Evolutionary conservation across 1,284 basidiomycete species (phyloP).

Genomic region (Marasmius sp.): DNA sequence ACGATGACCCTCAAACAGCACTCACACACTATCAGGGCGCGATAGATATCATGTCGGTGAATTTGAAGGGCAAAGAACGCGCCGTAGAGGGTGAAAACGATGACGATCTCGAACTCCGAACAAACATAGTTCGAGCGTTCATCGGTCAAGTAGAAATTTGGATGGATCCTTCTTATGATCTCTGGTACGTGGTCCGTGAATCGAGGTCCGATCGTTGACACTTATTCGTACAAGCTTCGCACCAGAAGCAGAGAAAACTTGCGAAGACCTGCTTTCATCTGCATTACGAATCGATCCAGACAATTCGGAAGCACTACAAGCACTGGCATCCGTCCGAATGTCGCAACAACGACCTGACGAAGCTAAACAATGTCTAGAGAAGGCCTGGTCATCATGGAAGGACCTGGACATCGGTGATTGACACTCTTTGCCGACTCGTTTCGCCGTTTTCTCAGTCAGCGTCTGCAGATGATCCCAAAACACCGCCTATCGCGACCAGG

Average conservation of each 20-base stretch:
- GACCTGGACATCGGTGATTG: conserved; percentile 67
- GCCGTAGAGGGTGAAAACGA: conserved; percentile 44
- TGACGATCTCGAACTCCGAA: conserved; percentile 65
- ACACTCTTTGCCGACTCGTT: neutral
- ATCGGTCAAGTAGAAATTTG: conserved; percentile 95
- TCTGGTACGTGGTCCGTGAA: conserved; percentile 63
- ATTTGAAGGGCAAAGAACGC: conserved; percentile 71
- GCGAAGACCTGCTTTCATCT: conserved; percentile 72
- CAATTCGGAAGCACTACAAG: conserved; percentile 81
- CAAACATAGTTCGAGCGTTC: conserved; percentile 79
- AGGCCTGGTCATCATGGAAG: conserved; percentile 75
- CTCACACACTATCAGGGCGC: conserved; percentile 83
- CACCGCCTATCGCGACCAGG: conserved; percentile 78
- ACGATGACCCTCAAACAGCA: conserved; percentile 74
- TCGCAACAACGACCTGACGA: conserved; percentile 86
- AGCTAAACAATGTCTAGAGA: conserved; percentile 66
- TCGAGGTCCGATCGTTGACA: neutral
- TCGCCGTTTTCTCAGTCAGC: conserved; percentile 1
- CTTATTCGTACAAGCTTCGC: conserved; percentile 62
- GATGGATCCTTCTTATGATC: conserved; percentile 87
- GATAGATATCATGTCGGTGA: conserved; percentile 69
- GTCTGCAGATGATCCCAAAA: conserved; percentile 59
- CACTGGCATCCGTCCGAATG: conserved; percentile 86
- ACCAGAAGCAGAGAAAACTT: conserved; percentile 75
- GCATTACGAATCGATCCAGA: conserved; percentile 77